Conservation (phyloP, 495 filamentous ascomycete species). For the Talaromyces wortmannii region DNA sequence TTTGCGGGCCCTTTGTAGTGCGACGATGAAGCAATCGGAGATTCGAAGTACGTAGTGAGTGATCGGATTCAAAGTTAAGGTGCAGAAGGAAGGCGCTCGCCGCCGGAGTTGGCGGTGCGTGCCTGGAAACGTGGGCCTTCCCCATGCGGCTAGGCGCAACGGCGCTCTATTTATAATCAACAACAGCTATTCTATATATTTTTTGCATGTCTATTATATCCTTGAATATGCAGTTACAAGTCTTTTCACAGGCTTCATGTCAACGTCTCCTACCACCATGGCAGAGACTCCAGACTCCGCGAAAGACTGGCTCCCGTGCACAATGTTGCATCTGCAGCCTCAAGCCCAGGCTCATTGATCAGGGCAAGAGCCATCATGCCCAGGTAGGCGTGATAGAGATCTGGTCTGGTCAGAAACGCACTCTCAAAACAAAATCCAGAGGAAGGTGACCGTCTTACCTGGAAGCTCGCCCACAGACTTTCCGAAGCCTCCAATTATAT, state of each 20-base stretch:
- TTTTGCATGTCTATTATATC: background rate
- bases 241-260: background rate
- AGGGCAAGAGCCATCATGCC: constrained; percentile 72
- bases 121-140: background rate
- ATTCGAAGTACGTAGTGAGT: too few relatives aligned
- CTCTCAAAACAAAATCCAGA: background rate
- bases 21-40: too few relatives aligned
- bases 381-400: constrained; percentile 86
- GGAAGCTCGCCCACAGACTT: constrained; percentile 76
- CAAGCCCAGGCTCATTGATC: constrained; percentile 56
- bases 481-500: constrained; percentile 82
- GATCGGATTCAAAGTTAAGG: too few relatives aligned
- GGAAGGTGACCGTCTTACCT: constrained; percentile 27
- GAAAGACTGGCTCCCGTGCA: constrained; percentile 51
- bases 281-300: constrained; percentile 33
- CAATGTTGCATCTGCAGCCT: constrained; percentile 57
- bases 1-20: too few relatives aligned
- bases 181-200: background rate
- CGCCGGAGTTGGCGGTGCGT: background rate
- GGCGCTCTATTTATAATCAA: background rate
- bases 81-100: too few relatives aligned
- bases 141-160: background rate
- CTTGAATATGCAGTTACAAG: background rate
- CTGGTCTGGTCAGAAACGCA: constrained; percentile 23
- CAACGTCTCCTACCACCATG: constrained; percentile 22